Conservation (phyloP, 371 early-diverging fungal species). For the Mucor piriformis region DNA sequence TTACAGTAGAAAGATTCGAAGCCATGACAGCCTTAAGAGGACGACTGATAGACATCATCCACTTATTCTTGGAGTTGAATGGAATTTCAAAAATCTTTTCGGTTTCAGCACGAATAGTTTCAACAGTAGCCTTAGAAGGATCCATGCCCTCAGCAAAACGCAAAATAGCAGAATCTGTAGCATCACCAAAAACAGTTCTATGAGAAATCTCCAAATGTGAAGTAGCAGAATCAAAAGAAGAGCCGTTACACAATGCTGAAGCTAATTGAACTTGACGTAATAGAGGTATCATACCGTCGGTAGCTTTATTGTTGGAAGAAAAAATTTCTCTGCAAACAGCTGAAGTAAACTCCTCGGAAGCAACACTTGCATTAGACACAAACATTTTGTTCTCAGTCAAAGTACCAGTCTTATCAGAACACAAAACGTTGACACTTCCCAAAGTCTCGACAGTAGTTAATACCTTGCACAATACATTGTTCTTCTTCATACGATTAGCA, state of each 20-base stretch:
- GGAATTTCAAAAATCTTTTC: constrained; percentile 63
- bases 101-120: constrained; percentile 22
- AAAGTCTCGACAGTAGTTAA: constrained; percentile 70
- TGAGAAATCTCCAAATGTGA: constrained; percentile 50
- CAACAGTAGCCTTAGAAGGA: constrained; percentile 23
- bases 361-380: constrained; percentile 53
- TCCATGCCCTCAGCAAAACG: constrained; percentile 54
- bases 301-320: constrained; percentile 5
- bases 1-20: constrained; percentile 27
- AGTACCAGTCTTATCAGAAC: constrained; percentile 78
- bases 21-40: constrained; percentile 24
- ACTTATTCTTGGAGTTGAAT: constrained; percentile 74
- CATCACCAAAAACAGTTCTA: constrained; percentile 68
- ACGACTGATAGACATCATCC: constrained; percentile 61
- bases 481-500: constrained; percentile 59
- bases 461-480: constrained; percentile 64
- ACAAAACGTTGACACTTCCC: constrained; percentile 67
- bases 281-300: constrained; percentile 26
- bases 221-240: constrained; percentile 56
- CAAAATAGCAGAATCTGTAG: constrained; percentile 78
- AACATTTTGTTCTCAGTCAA: constrained; percentile 69
- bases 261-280: constrained; percentile 53
- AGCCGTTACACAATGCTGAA: constrained; percentile 67
- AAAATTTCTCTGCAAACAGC: constrained; percentile 13
- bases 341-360: constrained; percentile 39